Percentiles rank a stretch among this genome's conserved stretches.
Evolutionary conservation across 1,139 yeast genomes (phyloP).

Genomic region (Zygoascus sp.): DNA sequence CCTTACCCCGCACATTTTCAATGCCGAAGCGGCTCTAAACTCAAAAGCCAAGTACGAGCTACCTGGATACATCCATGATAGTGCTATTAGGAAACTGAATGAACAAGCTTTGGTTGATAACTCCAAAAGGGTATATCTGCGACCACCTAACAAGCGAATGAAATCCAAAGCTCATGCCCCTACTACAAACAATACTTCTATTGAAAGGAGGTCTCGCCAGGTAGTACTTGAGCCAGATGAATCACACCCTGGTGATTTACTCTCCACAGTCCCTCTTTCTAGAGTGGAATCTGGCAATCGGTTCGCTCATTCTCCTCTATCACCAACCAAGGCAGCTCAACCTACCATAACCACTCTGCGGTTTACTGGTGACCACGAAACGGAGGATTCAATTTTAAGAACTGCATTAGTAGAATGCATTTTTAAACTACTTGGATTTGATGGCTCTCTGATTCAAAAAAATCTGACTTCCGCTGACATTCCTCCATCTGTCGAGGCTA

Average conservation of each 20-base stretch:
- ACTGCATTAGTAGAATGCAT: slow-evolving; percentile 72
- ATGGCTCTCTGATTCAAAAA: slow-evolving; percentile 16
- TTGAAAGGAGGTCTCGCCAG: slow-evolving; percentile 39
- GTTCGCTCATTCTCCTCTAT: not conserved
- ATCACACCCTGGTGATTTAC: slow-evolving; percentile 76
- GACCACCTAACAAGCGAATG: slow-evolving; percentile 2
- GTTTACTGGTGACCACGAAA: slow-evolving; percentile 68
- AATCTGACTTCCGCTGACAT: slow-evolving; percentile 6
- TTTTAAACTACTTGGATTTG: slow-evolving; percentile 65
- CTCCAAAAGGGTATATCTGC: not conserved
- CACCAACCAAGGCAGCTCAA: not conserved
- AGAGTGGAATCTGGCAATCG: slow-evolving; percentile 38
- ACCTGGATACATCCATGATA: slow-evolving; percentile 61
- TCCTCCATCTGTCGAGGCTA: slow-evolving; percentile 23
- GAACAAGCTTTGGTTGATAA: slow-evolving; percentile 20
- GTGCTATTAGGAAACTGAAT: slow-evolving; percentile 47
- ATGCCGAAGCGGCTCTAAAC: slow-evolving; percentile 70
- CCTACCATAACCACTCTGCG: slow-evolving; percentile 2
- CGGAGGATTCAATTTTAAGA: slow-evolving; percentile 67
- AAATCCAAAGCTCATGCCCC: not conserved
- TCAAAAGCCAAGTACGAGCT: slow-evolving; percentile 44
- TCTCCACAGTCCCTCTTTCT: slow-evolving; percentile 77
- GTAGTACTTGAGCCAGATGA: slow-evolving; percentile 59
- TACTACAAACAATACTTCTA: not conserved
- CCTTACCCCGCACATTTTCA: slow-evolving; percentile 72